Evolutionary conservation across 352 stramenopile species (phyloP), one percentile per base, ranked within the genome.

Genomic region (Peronospora farinosa): DNA sequence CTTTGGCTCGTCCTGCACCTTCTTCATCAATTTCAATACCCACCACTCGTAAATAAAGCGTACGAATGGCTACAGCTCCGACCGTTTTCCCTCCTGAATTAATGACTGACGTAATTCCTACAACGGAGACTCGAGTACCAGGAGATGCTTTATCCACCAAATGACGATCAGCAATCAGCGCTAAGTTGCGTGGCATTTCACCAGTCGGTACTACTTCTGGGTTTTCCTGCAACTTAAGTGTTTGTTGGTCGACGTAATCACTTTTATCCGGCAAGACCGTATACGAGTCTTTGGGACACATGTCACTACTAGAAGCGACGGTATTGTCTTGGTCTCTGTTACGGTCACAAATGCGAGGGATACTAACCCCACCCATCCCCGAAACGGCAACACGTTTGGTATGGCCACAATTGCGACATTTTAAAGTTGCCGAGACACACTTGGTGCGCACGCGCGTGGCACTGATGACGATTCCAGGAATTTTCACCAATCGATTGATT

Each of bases 241-340:
- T 98, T 77, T 99, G 96, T 56, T 97, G 92, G 69, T 99, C 96
- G 0, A 98, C 88, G 63, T 98, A 99, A 7, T 89, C 73, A 37
- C 80, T 78, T 43, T 96, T 77, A 62, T 99, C 96, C 0, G 96
- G 91, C 17, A 98, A 54, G 2, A 99, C 86, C 4, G 91, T 71
- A 66, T 98, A 99, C 19, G 94, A 96, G 50, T 96, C 86, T 41
- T 84, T 77, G 1, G 82, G 78, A 58, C 86, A 95, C 11, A 60
- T 27, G 13, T 89, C 76, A 16, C 19, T 69, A 16, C 19, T 69
- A 1, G 57, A 40, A 1, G 61, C 43, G 0, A 58, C 42, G 3
- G 42, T 54, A 8, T 62, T 51, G 7, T 82, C 68, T 13, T 85
- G 70, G 15, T 83, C 67, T 19, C 65, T 54, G 41, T 82, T 88